phyloP scores from a whole-genome alignment of 352 stramenopile genomes.

The Phytophthora macrochlamydospora region DNA sequence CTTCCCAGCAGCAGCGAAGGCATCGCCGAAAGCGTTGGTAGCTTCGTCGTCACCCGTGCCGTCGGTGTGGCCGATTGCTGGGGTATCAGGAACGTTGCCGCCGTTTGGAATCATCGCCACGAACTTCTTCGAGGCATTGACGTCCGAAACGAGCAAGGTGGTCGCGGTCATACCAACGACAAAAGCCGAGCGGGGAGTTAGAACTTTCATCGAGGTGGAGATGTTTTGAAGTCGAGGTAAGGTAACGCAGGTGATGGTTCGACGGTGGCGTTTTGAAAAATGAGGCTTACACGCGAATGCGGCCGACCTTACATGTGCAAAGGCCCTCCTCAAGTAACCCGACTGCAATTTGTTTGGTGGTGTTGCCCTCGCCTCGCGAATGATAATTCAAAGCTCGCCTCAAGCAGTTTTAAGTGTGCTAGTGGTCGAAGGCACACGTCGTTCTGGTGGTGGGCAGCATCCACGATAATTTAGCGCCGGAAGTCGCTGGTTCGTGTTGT shows the following conservation, averaged over 20 bases:
- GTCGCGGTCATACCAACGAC: slow-evolving; percentile 3
- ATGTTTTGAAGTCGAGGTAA: slow-evolving; percentile 4
- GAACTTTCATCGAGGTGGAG: slow-evolving; percentile 14
- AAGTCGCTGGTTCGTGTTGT: neutral
- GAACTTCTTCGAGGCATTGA: slow-evolving; percentile 17
- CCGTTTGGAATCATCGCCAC: slow-evolving; percentile 26
- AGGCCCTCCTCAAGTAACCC: no score
- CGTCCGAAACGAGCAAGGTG: slow-evolving; percentile 8
- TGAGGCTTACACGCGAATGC: neutral
- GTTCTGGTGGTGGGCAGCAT: neutral
- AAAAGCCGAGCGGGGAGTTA: neutral
- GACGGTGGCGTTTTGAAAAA: slow-evolving; percentile 15
- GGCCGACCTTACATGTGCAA: no score
- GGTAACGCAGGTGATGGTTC: slow-evolving; percentile 11
- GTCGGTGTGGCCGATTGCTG: slow-evolving; percentile 26
- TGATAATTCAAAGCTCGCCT: neutral
- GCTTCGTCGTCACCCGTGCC: slow-evolving; percentile 15
- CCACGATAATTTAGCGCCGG: neutral
- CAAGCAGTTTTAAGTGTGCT: neutral
- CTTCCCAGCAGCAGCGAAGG: slow-evolving; percentile 13
- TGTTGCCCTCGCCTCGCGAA: neutral
- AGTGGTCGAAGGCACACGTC: slow-evolving; percentile 4
- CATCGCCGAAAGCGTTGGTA: slow-evolving; percentile 35
- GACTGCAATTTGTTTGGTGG: neutral
- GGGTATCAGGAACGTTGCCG: slow-evolving; percentile 22